Percentiles rank a stretch among this genome's conserved stretches.
Conservation (phyloP, 164 flowering plant genomes). For the Tinospora cordifolia region DNA sequence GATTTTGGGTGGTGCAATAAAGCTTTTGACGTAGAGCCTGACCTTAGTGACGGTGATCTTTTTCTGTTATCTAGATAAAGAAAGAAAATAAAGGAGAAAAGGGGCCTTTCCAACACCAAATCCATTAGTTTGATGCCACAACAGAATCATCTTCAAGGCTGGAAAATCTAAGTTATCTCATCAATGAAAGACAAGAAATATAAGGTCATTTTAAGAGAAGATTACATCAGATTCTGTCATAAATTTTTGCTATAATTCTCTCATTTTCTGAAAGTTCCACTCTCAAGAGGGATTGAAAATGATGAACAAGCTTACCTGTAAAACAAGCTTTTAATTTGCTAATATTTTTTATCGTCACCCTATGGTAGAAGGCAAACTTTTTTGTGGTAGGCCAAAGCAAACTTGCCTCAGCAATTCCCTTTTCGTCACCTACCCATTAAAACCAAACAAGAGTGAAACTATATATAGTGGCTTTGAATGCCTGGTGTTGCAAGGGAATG, state of each 20-base stretch:
- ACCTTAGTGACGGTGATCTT: background rate
- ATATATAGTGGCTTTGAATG: background rate
- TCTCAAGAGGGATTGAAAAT: background rate
- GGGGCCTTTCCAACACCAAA: background rate
- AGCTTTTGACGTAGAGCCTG: background rate
- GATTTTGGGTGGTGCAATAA: background rate
- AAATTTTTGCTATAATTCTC: background rate
- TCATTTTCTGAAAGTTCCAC: background rate
- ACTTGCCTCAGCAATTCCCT: background rate
- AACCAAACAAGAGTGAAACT: background rate
- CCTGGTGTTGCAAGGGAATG: background rate
- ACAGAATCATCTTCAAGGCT: too few relatives aligned
- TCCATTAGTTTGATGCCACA: too few relatives aligned
- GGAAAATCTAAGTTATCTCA: background rate
- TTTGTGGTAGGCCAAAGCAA: background rate
- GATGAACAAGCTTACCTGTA: background rate
- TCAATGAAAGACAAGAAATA: background rate
- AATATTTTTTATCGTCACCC: background rate
- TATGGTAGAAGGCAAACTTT: background rate
- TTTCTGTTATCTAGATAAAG: background rate
- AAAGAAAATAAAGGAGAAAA: background rate
- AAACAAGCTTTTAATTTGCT: background rate
- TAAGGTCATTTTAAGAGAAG: background rate
- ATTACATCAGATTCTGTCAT: background rate
- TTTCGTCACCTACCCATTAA: background rate